Evolutionary conservation across 352 stramenopile species (phyloP), one percentile per base, ranked within the genome.

Genomic region (Globisporangium okanoganense): DNA sequence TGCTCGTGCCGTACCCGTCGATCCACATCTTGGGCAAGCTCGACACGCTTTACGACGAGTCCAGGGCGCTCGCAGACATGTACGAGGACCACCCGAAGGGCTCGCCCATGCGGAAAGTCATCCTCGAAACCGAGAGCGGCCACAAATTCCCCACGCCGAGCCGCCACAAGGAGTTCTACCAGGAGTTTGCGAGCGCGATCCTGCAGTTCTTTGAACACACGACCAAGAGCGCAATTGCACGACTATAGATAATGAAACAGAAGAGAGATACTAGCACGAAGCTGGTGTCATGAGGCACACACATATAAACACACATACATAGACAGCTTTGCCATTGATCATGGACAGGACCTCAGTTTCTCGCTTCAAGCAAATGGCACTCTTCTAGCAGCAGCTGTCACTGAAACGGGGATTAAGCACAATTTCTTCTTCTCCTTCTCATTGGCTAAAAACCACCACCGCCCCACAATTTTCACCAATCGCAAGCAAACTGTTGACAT

Each of bases 101-200:
- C 13, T 74, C 67, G 62, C 61, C 64, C 5, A 35, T 67, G 53
- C 18, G n/a, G 48, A 72, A 75, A 38, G 18, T 80, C 29, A 29
- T 84, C 8, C 8, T 80, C n/a, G 71, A 87, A 38, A 69, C 84
- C 38, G 68, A 76, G 13, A 65, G 66, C 41, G 71, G 77, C 43
- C 83, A 92, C 67, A 88, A 88, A 45, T 90, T 92, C 64, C 81
- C 83, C 7, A 86, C 80, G 12, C 71, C 74, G 1, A 75, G 61
- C 10, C 70, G 72, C 49, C 65, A 90, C 62, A 60, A 72, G 20
- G 43, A 70, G 41, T 62, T 90, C 10, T 87, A 87, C 56, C 58
- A 61, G 3, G 29, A 78, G 29, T 47, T 86, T 40, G 74, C 72
- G 5, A 67, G 43, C 31, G 70, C 66, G 53, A 81, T 86, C 48